Evolutionary conservation across 2,329 filamentous ascomycete genomes (phyloP).

Genomic region (Salinomyces thailandicus): DNA sequence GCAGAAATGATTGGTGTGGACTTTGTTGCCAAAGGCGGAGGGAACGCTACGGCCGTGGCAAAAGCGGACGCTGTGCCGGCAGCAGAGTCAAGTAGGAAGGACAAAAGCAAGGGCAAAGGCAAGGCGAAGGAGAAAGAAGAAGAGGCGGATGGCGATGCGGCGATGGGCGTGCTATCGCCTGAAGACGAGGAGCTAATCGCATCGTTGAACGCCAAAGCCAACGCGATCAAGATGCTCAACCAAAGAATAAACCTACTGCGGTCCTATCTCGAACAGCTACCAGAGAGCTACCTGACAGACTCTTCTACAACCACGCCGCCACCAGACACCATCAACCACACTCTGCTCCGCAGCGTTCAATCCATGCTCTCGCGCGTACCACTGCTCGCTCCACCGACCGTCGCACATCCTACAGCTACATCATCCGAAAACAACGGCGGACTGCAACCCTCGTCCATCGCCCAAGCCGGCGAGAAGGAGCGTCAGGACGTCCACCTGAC

Average conservation of each 20-base stretch:
- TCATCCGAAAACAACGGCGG: constrained; percentile 30
- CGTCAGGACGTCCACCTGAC: constrained; percentile 76
- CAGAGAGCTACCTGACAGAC: constrained; percentile 52
- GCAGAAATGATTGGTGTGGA: constrained; percentile 97
- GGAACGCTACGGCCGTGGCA: constrained; percentile 58
- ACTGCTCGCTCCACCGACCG: constrained; percentile 69
- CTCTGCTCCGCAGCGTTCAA: constrained; percentile 77
- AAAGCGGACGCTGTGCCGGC: constrained; percentile 11
- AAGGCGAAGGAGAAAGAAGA: constrained; percentile 34
- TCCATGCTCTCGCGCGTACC: constrained; percentile 74
- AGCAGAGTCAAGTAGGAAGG: constrained; percentile 12
- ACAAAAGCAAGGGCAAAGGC: constrained; percentile 29
- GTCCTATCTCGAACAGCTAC: constrained; percentile 63
- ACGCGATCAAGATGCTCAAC: constrained; percentile 89
- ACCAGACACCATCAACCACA: constrained; percentile 43
- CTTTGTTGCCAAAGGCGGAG: constrained; percentile 75
- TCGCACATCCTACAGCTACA: constrained; percentile 60
- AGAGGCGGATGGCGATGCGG: constrained; percentile 16
- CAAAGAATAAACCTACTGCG: constrained; percentile 45
- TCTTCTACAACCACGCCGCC: constrained; percentile 26
- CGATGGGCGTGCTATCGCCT: constrained; percentile 38
- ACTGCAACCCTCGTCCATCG: constrained; percentile 34
- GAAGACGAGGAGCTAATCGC: constrained; percentile 58
- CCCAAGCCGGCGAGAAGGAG: constrained; percentile 51
- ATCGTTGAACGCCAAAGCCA: constrained; percentile 72